Base-by-base conservation (phyloP, 108 stramenopile species). In the Fistulifera solaris region DNA sequence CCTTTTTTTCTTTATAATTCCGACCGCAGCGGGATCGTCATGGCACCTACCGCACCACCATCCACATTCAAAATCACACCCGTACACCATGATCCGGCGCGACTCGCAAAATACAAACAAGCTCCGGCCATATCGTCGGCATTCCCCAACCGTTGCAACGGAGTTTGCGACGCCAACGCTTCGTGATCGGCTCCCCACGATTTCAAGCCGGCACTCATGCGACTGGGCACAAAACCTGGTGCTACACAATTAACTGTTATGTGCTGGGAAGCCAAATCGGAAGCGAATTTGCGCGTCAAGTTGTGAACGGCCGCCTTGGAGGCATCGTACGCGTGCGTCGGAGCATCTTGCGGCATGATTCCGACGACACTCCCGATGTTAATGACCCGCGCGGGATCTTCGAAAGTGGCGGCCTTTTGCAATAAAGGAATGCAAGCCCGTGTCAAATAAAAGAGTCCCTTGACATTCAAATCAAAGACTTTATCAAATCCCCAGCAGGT, bases 401-500 rank as follows among this genome's bases (percentile, higher is more conserved):
- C 75, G 22, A 53, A 25, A 19, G 72, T 56, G 24, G 68, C 65
- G 8, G 46, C 48, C 6, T 79, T 56, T 61, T 87, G 71, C 56
- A 96, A 63, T 53, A 93, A 48, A 19, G 90, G 92, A 13, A 92
- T 63, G 58, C 89, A 93, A 28, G 88, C 89, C 49, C 87, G 67
- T 23, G 89, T 83, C 31, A 94, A 58, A 61, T 92, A 91, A 54
- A 94, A 96, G 38, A 88, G 56, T n/a, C 87, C 86, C 63, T 93
- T 93, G 54, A 96, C 87, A 62, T 96, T 96, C 63, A 96, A 55
- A 66, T 93, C 91, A 27, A 94, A 40, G 8, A 93, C 89, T 52
- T 89, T 92, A 54, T 94, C 93, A 70, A 86, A 94, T 35, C 95
- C 95, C 95, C 95, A 96, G 59, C 89, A 92, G 59, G 81, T 73